Evolutionary conservation across 2,329 filamentous ascomycete genomes (phyloP), one percentile per base, ranked within the genome.

Genomic region (Lasiodiplodia theobromae): DNA sequence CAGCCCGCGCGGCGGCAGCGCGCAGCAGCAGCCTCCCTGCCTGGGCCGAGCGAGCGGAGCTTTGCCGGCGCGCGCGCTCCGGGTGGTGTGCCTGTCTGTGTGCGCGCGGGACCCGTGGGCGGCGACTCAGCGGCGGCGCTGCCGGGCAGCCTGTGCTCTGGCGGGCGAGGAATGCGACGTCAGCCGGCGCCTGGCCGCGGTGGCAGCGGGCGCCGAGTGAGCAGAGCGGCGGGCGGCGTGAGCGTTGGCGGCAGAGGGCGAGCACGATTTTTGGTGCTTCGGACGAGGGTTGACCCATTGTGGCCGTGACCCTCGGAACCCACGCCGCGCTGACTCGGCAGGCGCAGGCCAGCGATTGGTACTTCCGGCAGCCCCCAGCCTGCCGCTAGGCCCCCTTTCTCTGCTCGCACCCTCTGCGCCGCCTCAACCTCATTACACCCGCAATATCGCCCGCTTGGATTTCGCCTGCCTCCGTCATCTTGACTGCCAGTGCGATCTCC

Each of bases 401-500:
- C 52, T 68, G 34, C 49, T 51, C 51, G 49, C 28, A 51, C 38
- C 62, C 66, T 66, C 56, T 70, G 62, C 69, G 53, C 66, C 68
- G 54, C 71, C 71, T 75, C 73, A 51, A 53, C 56, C 49, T 64
- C 66, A 68, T 62, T 64, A 68, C 57, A 64, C 58, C 56, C 66
- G 58, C 66, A 64, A 68, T 62, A 68, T 64, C 66, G 51, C 71
- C 75, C 76, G 74, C 70, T 73, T 73, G 73, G 72, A 74, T 72
- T 76, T 75, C 75, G 73, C 72, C 73, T 74, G 73, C 74, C 72
- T 77, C 77, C 75, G 75, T 77, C 74, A 75, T 74, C 75, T 70
- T 71, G 58, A 70, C 72, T 72, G 74, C 72, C 74, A 74, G 77
- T 78, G 77, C 74, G 77, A 76, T 76, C 76, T 77, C 74, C 73